These are phyloP conservation scores for Striga hermonthica DNA, from an alignment of 305 asterid genomes.

Conservation along the genomic window DNA sequence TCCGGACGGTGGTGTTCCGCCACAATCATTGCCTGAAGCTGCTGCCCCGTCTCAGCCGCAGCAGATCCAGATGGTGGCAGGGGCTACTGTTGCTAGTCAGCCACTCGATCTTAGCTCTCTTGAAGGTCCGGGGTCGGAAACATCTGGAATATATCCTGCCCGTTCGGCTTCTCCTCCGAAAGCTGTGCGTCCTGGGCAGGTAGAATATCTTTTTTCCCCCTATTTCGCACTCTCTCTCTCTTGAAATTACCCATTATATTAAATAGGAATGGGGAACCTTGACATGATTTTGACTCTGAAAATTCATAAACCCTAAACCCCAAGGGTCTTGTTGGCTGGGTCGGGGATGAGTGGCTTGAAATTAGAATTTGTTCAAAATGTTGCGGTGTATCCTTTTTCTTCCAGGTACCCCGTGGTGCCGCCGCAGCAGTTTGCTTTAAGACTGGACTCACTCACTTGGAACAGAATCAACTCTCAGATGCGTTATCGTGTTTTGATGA, in stretches of 20 bases:
- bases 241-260: too few species aligned
- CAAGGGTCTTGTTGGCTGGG: too few species aligned
- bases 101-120: constrained; percentile 97
- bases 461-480: constrained; percentile 98
- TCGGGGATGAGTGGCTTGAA: not conserved
- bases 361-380: constrained; percentile 7
- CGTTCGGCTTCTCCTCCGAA: constrained; percentile 80
- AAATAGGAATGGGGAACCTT: too few species aligned
- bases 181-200: constrained; percentile 99
- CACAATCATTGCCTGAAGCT: constrained; percentile 55
- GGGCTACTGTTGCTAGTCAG: constrained; percentile 51
- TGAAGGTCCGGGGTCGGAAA: constrained; percentile 65
- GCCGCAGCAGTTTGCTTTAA: constrained; percentile 92
- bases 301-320: too few species aligned
- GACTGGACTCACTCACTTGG: constrained; percentile 97
- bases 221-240: too few species aligned
- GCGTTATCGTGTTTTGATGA: constrained; percentile 98
- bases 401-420: constrained; percentile 98
- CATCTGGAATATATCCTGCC: constrained; percentile 51
- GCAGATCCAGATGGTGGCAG: constrained; percentile 39
- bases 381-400: constrained; percentile 30
- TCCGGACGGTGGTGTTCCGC: constrained; percentile 92
- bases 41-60: constrained; percentile 47
- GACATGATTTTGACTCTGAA: too few species aligned
- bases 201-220: constrained; percentile 30